Evolutionary conservation across 176 grass and related monocot species (phyloP), one percentile per base, ranked within the genome.

Genomic region (Musa troglodytarum): DNA sequence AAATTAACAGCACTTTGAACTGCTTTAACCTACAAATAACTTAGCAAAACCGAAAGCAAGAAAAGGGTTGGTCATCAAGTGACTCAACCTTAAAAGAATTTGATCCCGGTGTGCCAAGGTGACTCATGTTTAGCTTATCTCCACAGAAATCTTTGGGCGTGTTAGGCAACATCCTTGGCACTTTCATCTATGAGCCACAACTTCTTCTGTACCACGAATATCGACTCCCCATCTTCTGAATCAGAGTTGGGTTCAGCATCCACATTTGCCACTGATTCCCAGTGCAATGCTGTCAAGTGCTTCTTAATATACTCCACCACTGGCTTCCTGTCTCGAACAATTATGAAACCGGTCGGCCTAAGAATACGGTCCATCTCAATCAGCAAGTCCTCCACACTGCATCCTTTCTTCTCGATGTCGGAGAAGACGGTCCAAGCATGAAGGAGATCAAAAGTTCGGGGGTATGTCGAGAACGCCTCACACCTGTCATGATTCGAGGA

Each of bases 381-480:
- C 51, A 99, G 88, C 25, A 99, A 78, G 82, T 99, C 95, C 88
- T 99, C 95, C 6, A 88, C 88, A 72, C 95, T 94, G 84, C 95
- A 99, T 52, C 95, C 86, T 79, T 84, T 88, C 77, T 89, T 99
- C 59, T 99, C 95, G 1, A 99, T 80, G 70, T 94, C 95, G 0
- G 95, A 94, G 76, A 99, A 99, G 65, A 99, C 88, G 25, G 95
- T 78, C 95, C 95, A 99, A 49, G 95, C 94, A 74, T 98, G 94
- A 17, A 98, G 88, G 81, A 98, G 90, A 80, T 98, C 94, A 72
- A 93, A 98, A 1, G 95, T 99, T 80, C 95, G 90, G 74, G 95
- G 95, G 76, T 99, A 99, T 75, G 95, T 99, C 12, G 95, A 99
- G 81, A 89, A 99, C 59, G 95, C 90, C 73, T 99, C 90, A 43